Evolutionary conservation across 2,329 filamentous ascomycete genomes (phyloP), one percentile per base, ranked within the genome.

Genomic region (Tricladium varicosporioides): DNA sequence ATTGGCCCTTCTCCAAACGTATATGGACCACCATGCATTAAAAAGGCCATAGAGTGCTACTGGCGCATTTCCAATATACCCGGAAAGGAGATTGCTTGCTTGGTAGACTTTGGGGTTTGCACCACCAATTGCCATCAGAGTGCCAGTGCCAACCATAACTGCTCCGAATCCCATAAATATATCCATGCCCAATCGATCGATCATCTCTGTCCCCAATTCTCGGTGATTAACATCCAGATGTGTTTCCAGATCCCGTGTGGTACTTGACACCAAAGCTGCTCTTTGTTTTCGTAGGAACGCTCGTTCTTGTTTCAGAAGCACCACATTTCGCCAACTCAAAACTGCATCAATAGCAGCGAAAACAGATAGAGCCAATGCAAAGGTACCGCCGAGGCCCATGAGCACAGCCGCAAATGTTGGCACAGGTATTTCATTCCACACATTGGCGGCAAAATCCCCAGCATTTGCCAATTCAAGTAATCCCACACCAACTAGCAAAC

Each of bases 401-500:
- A 82, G 68, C 0, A 76, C 73, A 0, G 76, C 67, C 8, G 78
- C 80, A 50, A 77, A 77, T 1, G 65, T 60, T 0, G 80, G 80
- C 0, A 81, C 74, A 0, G 80, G 81, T 0, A 75, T 69, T 1
- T 76, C 60, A 60, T 84, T 83, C 78, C 79, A 84, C 1, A 83
- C 75, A 54, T 84, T 83, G 54, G 81, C 81, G 0, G 80, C 79
- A 54, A 83, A 83, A 61, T 84, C 81, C 1, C 76, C 75, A 0
- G 79, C 79, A 63, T 84, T 84, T 53, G 78, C 78, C 1, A 82
- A 71, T 58, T 84, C 81, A 15, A 84, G 75, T 48, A 78, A 78
- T 0, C 79, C 81, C 1, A 81, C 72, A 11, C 72, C 67, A 0
- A 66, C 63, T 8, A 76, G 68, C 2, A 77, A 67, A 53, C 59